Evolutionary conservation across 2,329 filamentous ascomycete species (phyloP).

Genomic region (Microdochium nivale): DNA sequence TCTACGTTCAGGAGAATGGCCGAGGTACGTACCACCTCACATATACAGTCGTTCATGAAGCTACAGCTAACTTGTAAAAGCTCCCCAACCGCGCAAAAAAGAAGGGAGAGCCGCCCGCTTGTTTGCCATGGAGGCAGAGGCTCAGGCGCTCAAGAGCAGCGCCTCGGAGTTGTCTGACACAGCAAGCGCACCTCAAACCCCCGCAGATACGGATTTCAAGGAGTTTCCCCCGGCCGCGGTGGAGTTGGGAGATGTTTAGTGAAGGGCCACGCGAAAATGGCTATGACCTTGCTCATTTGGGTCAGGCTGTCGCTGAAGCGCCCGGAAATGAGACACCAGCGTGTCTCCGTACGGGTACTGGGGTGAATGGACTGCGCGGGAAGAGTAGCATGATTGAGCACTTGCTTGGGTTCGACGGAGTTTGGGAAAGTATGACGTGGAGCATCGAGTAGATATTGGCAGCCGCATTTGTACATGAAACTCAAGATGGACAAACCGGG

Average conservation of each 20-base stretch:
- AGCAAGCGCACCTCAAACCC: conserved; percentile 11
- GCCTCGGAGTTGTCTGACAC: conserved; percentile 17
- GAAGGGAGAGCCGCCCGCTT: conserved; percentile 24
- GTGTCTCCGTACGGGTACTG: too few relatives aligned
- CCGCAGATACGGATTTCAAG: conserved; percentile 9
- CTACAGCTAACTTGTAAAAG: conserved; percentile 11
- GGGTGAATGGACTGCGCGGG: too few relatives aligned
- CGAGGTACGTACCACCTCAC: conserved; percentile 51
- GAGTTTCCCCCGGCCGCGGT: background rate
- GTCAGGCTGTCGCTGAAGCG: too few relatives aligned
- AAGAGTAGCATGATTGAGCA: too few relatives aligned
- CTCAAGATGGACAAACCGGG: too few relatives aligned
- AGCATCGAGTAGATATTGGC: too few relatives aligned
- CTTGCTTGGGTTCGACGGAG: too few relatives aligned
- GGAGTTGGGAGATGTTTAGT: background rate
- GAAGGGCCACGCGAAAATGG: background rate
- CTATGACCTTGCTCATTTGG: too few relatives aligned
- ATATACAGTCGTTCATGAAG: background rate
- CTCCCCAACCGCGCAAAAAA: conserved; percentile 25
- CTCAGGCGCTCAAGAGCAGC: conserved; percentile 5
- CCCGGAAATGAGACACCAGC: too few relatives aligned
- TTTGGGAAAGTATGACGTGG: too few relatives aligned
- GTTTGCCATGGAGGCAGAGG: conserved; percentile 19
- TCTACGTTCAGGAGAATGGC: conserved; percentile 97
- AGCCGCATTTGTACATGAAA: too few relatives aligned